phyloP scores from a whole-genome alignment of 2,329 filamentous ascomycete genomes.

The Fusarium incarnatum region DNA sequence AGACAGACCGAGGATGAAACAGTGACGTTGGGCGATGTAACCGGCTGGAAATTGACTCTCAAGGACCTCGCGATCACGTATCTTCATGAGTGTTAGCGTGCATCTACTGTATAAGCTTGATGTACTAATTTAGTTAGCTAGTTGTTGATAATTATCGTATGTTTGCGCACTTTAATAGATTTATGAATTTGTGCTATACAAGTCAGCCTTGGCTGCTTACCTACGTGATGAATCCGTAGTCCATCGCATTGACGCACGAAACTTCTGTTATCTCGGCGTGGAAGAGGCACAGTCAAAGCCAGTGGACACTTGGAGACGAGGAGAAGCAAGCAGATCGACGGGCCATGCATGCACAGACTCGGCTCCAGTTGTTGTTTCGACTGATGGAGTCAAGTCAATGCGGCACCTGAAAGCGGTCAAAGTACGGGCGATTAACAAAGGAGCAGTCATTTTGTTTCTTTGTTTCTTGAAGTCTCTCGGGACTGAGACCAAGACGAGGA shows the following conservation, averaged over 20 bases:
- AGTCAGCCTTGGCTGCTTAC: not conserved
- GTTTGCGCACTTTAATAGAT: not conserved
- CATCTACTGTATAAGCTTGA: not conserved
- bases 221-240: not conserved
- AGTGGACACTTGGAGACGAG: not conserved
- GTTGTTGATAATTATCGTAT: not conserved
- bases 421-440: constrained; percentile 25
- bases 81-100: not conserved
- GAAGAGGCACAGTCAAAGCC: constrained; percentile 15
- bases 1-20: constrained; percentile 29
- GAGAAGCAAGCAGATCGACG: constrained; percentile 28
- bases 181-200: not conserved
- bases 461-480: not conserved
- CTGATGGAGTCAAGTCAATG: constrained; percentile 29
- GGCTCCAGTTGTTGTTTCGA: constrained; percentile 40
- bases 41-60: constrained; percentile 10
- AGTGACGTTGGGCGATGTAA: constrained; percentile 23
- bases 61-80: not conserved
- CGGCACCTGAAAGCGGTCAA: constrained; percentile 32
- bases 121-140: not conserved
- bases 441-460: constrained; percentile 34
- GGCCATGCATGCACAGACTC: constrained; percentile 28
- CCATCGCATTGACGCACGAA: constrained; percentile 10
- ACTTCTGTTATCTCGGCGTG: not conserved
- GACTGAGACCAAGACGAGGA: not conserved